Evolutionary conservation across 1,284 basidiomycete genomes (phyloP).

Genomic region (Leccinum griseonigrum): DNA sequence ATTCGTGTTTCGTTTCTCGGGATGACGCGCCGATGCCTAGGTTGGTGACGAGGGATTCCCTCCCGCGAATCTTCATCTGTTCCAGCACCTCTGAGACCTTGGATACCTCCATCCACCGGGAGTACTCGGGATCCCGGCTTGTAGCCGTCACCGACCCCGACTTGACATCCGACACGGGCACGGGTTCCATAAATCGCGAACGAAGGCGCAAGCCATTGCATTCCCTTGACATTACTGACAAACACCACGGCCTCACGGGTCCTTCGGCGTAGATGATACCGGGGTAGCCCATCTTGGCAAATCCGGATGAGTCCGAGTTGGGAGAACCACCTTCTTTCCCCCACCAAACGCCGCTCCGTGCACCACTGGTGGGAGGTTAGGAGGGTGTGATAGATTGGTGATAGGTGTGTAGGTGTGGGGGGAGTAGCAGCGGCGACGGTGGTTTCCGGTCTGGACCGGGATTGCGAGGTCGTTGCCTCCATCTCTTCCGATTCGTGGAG

Average conservation of each 20-base stretch:
- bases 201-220: slow-evolving; percentile 76
- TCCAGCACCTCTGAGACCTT: slow-evolving; percentile 70
- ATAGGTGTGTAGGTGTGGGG: not conserved
- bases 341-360: slow-evolving; percentile 24
- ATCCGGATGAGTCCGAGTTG: slow-evolving; percentile 55
- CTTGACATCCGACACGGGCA: not conserved
- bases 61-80: slow-evolving; percentile 57
- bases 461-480: not conserved
- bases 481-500: not conserved
- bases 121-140: not conserved
- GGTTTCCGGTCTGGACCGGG: not conserved
- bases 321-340: slow-evolving; percentile 54
- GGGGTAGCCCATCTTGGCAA: slow-evolving; percentile 73
- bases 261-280: slow-evolving; percentile 73
- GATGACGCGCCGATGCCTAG: slow-evolving; percentile 58
- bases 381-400: slow-evolving; percentile 51
- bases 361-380: slow-evolving; percentile 60
- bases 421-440: not conserved
- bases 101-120: slow-evolving; percentile 55
- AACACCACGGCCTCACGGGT: slow-evolving; percentile 55
- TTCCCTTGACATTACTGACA: slow-evolving; percentile 62
- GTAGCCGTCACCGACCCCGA: not conserved
- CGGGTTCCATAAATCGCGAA: slow-evolving; percentile 39
- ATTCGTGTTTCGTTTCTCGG: not conserved
- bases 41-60: slow-evolving; percentile 56